Evolutionary conservation across 2,329 filamentous ascomycete species (phyloP).

Genomic region (Paraphoma chrysanthemicola): DNA sequence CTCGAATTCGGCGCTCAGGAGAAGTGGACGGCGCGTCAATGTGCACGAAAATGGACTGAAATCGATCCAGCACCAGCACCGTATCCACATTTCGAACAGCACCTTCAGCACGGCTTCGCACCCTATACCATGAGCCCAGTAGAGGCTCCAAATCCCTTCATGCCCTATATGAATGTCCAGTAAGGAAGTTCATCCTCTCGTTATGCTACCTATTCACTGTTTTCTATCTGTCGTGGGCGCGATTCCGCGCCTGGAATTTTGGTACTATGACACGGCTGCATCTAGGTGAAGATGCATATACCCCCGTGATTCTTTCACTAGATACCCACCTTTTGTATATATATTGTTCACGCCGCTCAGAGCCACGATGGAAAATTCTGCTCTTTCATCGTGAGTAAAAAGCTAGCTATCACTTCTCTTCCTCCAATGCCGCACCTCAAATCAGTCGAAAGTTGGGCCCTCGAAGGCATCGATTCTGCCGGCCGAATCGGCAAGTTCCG

Average conservation of each 20-base stretch:
- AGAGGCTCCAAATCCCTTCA: constrained; percentile 35
- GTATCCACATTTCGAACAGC: constrained; percentile 43
- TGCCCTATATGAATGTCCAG: constrained; percentile 41
- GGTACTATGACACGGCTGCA: not conserved
- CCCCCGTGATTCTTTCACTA: constrained; percentile 1
- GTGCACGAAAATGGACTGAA: constrained; percentile 60
- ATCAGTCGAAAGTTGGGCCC: too few relatives aligned
- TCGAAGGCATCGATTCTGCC: not conserved
- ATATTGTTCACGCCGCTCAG: not conserved
- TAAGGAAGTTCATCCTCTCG: constrained; percentile 8
- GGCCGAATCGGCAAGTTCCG: not conserved
- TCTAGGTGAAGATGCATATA: constrained; percentile 1
- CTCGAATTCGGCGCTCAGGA: constrained; percentile 58
- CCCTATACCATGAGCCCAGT: constrained; percentile 47
- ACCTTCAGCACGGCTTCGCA: constrained; percentile 38
- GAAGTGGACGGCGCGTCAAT: constrained; percentile 59
- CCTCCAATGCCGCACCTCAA: too few relatives aligned
- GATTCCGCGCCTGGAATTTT: not conserved
- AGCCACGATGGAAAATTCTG: too few relatives aligned
- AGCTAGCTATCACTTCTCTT: too few relatives aligned
- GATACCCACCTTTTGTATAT: constrained; percentile 3
- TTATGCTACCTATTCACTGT: not conserved
- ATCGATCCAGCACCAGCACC: constrained; percentile 45
- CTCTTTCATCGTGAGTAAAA: too few relatives aligned
- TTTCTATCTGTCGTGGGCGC: not conserved